Conservation (phyloP, 2,329 filamentous ascomycete genomes). For the Nannizziopsis barbatae region DNA sequence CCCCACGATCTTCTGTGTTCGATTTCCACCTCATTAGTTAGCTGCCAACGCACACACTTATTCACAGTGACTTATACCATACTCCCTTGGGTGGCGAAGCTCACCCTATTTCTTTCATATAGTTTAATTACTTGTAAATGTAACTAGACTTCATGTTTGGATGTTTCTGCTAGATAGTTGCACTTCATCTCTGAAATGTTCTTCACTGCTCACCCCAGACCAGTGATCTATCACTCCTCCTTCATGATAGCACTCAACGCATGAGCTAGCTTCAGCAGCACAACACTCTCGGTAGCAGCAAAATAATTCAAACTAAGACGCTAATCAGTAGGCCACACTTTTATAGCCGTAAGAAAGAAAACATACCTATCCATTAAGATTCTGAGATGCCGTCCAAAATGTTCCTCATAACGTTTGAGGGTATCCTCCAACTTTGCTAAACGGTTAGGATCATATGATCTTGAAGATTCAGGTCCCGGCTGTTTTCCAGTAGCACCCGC, state of each 20-base stretch:
- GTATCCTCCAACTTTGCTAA: slow-evolving; percentile 75
- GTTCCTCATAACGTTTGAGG: slow-evolving; percentile 80
- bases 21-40: no score
- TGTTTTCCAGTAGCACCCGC: slow-evolving; percentile 22
- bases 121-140: no score
- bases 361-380: slow-evolving; percentile 71
- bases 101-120: no score
- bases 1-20: no score
- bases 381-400: slow-evolving; percentile 84
- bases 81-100: not conserved
- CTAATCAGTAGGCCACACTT: slow-evolving; percentile 1
- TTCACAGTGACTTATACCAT: not conserved
- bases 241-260: slow-evolving; percentile 33
- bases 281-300: slow-evolving; percentile 92
- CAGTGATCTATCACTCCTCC: slow-evolving; percentile 36
- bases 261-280: slow-evolving; percentile 62
- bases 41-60: no score
- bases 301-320: slow-evolving; percentile 65
- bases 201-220: no score
- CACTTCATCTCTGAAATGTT: no score
- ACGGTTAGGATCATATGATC: slow-evolving; percentile 45
- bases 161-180: no score
- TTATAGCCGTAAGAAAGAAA: slow-evolving; percentile 3
- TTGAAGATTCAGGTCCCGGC: slow-evolving; percentile 19
- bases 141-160: no score